Base-by-base conservation (phyloP, 2,329 filamentous ascomycete species). In the Penicillium verrucosum region DNA sequence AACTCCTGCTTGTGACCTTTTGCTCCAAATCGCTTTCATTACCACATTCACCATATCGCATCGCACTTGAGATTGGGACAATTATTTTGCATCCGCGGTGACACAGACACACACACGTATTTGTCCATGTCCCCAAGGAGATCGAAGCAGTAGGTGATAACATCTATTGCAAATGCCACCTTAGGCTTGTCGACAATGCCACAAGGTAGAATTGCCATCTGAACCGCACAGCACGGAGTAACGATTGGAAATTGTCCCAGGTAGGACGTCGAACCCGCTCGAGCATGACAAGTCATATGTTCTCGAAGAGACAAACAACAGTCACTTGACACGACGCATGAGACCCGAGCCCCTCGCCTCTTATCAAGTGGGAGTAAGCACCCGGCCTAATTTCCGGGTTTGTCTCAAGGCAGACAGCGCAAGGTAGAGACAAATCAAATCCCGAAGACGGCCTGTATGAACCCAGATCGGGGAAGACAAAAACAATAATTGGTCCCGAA, bases 261-360 rank as follows among this genome's bases (percentile, higher is more conserved):
- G 36, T 32, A 44, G 12, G 21, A 51, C 21, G 12, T 51, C 25
- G 5, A 34, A 34, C 18, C 37, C 38, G 3, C 49, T 44, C 27
- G 27, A 51, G 30, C 30, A 51, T 51, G 52, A 55, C 44, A 36
- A 42, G 44, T 54, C 51, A 54, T 42, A 54, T 30, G 38, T 43
- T 44, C 32, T 55, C 38, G 38, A 51, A 38, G n/a, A 25, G 37
- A 25, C 52, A 30, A 50, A 25, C 30, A 50, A 4, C 12, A 42
- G 46, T 43, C 45, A 51, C 18, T 44, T 54, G 52, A 43, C 45
- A 34, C n/a, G 11, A 43, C 37, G 45, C 45, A 50, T 50, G 40
- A 36, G 38, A 34, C 29, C 36, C 21, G 4, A 29, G 8, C 14
- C 21, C 34, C 18, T 34, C 29, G 14, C 9, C 14, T 41, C 34